phyloP scores from a whole-genome alignment of 2,329 filamentous ascomycete genomes.

The Pseudocercospora musae region DNA sequence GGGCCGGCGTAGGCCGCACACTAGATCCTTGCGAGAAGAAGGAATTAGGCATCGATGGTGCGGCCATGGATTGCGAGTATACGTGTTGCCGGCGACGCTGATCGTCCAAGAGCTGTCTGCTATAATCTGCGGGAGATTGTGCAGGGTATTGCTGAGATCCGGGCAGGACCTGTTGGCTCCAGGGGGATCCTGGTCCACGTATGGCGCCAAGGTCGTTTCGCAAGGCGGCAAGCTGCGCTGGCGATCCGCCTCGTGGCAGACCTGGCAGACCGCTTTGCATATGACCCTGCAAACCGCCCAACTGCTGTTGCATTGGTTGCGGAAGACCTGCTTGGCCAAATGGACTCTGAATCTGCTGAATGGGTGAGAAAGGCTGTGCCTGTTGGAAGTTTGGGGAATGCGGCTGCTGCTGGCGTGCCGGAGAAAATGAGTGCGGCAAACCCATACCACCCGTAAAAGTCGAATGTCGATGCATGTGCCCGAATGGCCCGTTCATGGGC shows the following conservation, averaged over 20 bases:
- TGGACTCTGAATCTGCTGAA: conserved; percentile 1
- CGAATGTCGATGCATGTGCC: conserved; percentile 68
- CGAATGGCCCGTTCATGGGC: conserved; percentile 56
- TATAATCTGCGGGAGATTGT: conserved; percentile 32
- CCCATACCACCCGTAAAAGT: conserved; percentile 67
- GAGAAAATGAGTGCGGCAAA: conserved; percentile 39
- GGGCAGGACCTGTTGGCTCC: conserved; percentile 37
- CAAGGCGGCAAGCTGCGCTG: conserved; percentile 40
- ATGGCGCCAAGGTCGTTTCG: conserved; percentile 28
- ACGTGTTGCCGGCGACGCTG: conserved; percentile 48
- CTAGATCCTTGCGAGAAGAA: conserved; percentile 37
- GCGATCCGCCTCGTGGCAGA: conserved; percentile 43
- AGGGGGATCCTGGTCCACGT: conserved; percentile 59
- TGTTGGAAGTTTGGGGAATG: conserved; percentile 11
- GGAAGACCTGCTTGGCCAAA: conserved; percentile 2
- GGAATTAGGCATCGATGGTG: conserved; percentile 21
- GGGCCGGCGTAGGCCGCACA: conserved; percentile 43
- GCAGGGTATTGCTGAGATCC: conserved; percentile 20
- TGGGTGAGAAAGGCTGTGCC: not conserved
- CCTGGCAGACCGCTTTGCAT: conserved; percentile 25
- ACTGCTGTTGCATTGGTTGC: conserved; percentile 22
- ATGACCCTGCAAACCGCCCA: conserved; percentile 3
- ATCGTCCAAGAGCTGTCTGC: conserved; percentile 44
- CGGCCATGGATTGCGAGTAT: conserved; percentile 32
- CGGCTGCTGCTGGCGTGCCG: conserved; percentile 55